Evolutionary conservation across 2,329 filamentous ascomycete genomes (phyloP).

Genomic region (Hypoxylon sp.): DNA sequence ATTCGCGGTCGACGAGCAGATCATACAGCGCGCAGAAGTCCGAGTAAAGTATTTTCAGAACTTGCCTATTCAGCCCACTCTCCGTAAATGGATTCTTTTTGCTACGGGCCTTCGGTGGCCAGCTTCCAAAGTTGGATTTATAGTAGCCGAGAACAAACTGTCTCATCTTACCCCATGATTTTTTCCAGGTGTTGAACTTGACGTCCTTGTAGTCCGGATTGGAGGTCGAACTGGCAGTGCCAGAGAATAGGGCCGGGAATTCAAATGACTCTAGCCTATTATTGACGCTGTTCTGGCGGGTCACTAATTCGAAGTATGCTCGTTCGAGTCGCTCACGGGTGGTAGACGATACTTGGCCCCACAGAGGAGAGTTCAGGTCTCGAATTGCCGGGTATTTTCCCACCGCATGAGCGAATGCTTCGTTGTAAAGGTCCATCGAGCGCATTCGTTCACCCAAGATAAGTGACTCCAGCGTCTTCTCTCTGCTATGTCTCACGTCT

Average conservation of each 20-base stretch:
- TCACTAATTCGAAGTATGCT: constrained; percentile 81
- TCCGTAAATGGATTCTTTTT: constrained; percentile 93
- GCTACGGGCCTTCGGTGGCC: constrained; percentile 91
- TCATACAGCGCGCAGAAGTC: constrained; percentile 92
- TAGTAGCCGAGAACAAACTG: constrained; percentile 77
- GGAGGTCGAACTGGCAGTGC: constrained; percentile 86
- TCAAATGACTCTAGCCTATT: constrained; percentile 86
- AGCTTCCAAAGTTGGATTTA: constrained; percentile 70
- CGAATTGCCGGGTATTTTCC: constrained; percentile 85
- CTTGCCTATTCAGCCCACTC: constrained; percentile 85
- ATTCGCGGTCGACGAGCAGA: constrained; percentile 82
- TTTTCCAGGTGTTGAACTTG: constrained; percentile 86
- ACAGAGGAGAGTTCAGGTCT: constrained; percentile 74
- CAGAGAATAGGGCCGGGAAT: constrained; percentile 89
- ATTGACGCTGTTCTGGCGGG: constrained; percentile 77
- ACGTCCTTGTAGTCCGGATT: constrained; percentile 80
- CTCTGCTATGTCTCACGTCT: constrained; percentile 83
- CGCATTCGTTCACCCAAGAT: constrained; percentile 91
- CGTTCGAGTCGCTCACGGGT: constrained; percentile 86
- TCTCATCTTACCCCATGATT: constrained; percentile 78
- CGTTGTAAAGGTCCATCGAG: constrained; percentile 84
- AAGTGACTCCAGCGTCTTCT: constrained; percentile 90
- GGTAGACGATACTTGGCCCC: constrained; percentile 73
- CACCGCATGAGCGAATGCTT: constrained; percentile 90
- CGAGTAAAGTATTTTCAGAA: constrained; percentile 83